These are phyloP conservation scores for Linum lewisii DNA, from an alignment of 345 rosid genomes.

Conservation along the genomic window DNA sequence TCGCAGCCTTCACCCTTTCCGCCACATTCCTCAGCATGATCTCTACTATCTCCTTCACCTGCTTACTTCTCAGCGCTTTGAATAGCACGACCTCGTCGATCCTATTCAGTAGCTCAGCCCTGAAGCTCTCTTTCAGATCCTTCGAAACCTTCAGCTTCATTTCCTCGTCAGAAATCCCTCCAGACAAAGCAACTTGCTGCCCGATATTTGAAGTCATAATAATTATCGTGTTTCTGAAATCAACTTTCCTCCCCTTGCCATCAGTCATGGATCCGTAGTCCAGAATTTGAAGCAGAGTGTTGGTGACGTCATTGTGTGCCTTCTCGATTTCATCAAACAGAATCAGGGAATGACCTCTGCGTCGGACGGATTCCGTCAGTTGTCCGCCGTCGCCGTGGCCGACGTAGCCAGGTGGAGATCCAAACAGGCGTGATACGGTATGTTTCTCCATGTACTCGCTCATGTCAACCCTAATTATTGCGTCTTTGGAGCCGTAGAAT, in stretches of 20 bases:
- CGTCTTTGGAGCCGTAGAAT: not conserved
- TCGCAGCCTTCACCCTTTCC: not conserved
- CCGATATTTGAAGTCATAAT: slow-evolving; percentile 4
- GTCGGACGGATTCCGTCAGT: not conserved
- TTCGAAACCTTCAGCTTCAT: not conserved
- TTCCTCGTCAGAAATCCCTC: not conserved
- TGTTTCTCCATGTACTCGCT: slow-evolving; percentile 6
- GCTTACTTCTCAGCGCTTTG: not conserved
- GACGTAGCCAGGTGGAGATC: slow-evolving; percentile 1
- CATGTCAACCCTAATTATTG: not conserved
- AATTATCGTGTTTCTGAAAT: not conserved
- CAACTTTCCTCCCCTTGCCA: not conserved
- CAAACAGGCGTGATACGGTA: not conserved
- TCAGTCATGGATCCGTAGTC: not conserved
- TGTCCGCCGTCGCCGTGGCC: not conserved
- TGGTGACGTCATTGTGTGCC: not conserved
- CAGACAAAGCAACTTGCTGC: not conserved
- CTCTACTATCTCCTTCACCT: not conserved
- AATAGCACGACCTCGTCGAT: not conserved
- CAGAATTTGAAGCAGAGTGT: not conserved
- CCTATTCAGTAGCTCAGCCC: not conserved
- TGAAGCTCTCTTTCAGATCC: not conserved
- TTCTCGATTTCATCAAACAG: slow-evolving; percentile 1
- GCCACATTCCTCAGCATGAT: not conserved
- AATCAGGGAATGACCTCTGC: not conserved